Evolutionary conservation across 148 eudicot genomes (phyloP).

Genomic region (Suaeda aralocaspica): DNA sequence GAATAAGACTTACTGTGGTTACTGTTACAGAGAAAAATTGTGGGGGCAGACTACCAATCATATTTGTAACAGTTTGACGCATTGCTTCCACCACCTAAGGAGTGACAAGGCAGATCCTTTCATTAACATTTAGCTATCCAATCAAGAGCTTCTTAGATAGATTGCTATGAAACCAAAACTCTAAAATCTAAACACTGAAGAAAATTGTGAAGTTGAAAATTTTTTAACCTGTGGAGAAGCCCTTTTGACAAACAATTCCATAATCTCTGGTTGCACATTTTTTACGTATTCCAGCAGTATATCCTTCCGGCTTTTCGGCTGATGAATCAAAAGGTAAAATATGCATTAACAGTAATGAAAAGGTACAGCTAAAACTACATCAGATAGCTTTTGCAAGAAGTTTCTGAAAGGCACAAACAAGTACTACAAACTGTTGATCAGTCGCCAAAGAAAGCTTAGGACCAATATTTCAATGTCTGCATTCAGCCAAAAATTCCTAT

Average conservation of each 20-base stretch:
- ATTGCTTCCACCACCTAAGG: slow-evolving; percentile 85
- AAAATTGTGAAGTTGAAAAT: slow-evolving; percentile 1
- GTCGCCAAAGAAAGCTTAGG: not conserved
- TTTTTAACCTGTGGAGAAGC: slow-evolving; percentile 76
- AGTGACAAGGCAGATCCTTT: not conserved
- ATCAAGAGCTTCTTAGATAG: not conserved
- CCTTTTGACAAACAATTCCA: slow-evolving; percentile 84
- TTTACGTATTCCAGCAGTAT: slow-evolving; percentile 76
- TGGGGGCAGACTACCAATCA: slow-evolving; percentile 91
- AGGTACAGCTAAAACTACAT: not conserved
- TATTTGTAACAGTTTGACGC: slow-evolving; percentile 90
- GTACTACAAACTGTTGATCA: not conserved
- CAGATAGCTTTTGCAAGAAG: not conserved
- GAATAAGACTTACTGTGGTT: slow-evolving; percentile 57
- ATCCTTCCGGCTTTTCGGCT: slow-evolving; percentile 70
- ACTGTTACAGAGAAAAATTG: slow-evolving; percentile 83
- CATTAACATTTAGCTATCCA: not conserved
- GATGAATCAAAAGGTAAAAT: slow-evolving; percentile 11
- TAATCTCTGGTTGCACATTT: slow-evolving; percentile 80
- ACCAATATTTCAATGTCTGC: not conserved
- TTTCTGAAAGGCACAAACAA: not conserved
- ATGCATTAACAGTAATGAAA: not conserved
- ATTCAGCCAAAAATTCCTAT: not conserved
- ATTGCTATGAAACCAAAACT: not conserved
- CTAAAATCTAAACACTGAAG: not conserved